phyloP scores from a whole-genome alignment of 768 basidiomycete species.

The Mrakia gelida region DNA sequence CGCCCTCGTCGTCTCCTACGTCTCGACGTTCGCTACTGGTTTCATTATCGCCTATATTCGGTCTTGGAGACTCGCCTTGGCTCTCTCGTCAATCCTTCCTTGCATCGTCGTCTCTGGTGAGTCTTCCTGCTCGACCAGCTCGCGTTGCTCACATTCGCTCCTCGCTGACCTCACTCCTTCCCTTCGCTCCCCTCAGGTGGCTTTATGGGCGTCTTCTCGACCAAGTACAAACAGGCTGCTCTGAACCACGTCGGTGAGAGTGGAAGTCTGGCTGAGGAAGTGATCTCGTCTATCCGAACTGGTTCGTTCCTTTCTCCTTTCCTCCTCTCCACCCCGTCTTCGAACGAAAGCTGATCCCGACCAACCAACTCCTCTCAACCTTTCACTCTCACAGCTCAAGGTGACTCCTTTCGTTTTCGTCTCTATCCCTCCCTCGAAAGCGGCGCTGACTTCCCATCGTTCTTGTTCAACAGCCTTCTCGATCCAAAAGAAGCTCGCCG shows the following conservation, averaged over 20 bases:
- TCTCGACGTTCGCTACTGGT: constrained; percentile 28
- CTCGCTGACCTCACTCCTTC: no score
- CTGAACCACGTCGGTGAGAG: constrained; percentile 23
- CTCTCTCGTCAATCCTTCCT: constrained; percentile 19
- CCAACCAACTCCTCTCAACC: no score
- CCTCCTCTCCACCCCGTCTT: no score
- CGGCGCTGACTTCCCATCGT: not conserved
- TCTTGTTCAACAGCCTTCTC: constrained; percentile 61
- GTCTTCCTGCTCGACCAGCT: no score
- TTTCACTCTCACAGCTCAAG: constrained; percentile 54
- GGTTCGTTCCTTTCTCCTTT: no score
- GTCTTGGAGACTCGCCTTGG: constrained; percentile 57
- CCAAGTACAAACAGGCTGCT: constrained; percentile 17
- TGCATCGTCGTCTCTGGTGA: constrained; percentile 12
- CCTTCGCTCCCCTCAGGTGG: not conserved
- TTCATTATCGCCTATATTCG: constrained; percentile 35
- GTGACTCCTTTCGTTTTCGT: not conserved
- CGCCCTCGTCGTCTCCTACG: constrained; percentile 7
- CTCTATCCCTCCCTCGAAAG: not conserved
- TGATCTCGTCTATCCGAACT: constrained; percentile 64
- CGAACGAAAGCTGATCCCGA: no score
- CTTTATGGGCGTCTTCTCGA: constrained; percentile 17
- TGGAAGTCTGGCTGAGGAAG: constrained; percentile 28
- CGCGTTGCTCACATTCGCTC: no score
- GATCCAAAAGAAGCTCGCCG: constrained; percentile 60